Conservation (phyloP, 2,329 filamentous ascomycete genomes). For the Fusarium tricinctum region DNA sequence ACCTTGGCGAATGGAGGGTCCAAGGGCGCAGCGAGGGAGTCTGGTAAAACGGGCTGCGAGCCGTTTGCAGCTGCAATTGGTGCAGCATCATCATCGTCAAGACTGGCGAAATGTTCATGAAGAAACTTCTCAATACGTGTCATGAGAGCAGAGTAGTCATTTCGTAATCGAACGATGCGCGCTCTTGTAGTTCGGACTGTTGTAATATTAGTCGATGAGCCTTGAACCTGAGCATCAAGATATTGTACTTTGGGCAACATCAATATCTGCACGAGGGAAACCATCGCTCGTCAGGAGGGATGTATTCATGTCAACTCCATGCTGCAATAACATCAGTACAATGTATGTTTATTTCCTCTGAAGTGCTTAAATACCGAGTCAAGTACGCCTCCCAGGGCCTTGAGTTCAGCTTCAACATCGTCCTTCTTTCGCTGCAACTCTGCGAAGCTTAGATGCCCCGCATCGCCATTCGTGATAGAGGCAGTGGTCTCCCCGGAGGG, state of each 20-base stretch:
- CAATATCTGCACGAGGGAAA: slow-evolving; percentile 92
- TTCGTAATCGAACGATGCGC: slow-evolving; percentile 88
- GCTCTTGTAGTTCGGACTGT: slow-evolving; percentile 92
- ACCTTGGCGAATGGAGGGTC: slow-evolving; percentile 82
- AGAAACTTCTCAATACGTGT: slow-evolving; percentile 83
- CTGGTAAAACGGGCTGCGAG: slow-evolving; percentile 51
- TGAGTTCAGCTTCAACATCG: slow-evolving; percentile 86
- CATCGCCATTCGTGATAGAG: slow-evolving; percentile 70
- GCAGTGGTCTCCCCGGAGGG: slow-evolving; percentile 81
- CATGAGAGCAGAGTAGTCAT: slow-evolving; percentile 96
- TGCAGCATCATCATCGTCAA: slow-evolving; percentile 65
- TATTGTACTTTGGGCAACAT: slow-evolving; percentile 87
- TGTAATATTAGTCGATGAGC: slow-evolving; percentile 32
- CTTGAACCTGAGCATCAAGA: slow-evolving; percentile 38
- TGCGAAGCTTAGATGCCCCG: slow-evolving; percentile 75
- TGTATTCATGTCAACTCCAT: slow-evolving; percentile 94
- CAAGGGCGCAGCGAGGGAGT: slow-evolving; percentile 48
- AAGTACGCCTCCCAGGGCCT: slow-evolving; percentile 86
- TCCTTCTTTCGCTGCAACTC: slow-evolving; percentile 90
- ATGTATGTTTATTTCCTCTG: background rate
- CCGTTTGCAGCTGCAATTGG: slow-evolving; percentile 41
- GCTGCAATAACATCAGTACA: slow-evolving; percentile 66
- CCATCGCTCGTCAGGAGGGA: slow-evolving; percentile 88
- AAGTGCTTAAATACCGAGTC: slow-evolving; percentile 75
- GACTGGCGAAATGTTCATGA: slow-evolving; percentile 88